Conservation (phyloP, 345 rosid genomes). For the Salix exigua region DNA sequence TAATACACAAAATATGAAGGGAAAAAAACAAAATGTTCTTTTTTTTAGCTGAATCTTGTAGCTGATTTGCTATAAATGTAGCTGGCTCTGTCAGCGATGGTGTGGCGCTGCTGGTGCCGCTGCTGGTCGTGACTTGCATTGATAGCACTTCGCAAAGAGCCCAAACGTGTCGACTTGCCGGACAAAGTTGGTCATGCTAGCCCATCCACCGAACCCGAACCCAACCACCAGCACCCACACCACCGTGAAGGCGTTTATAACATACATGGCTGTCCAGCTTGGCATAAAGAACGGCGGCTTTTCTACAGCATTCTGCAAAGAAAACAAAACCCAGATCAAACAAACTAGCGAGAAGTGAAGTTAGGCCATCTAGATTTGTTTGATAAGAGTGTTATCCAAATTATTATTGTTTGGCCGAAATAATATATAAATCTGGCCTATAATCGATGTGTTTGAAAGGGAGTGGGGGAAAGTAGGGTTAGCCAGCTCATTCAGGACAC, state of each 20-base stretch:
- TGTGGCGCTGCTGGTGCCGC: constrained; percentile 30
- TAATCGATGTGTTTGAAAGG: not conserved
- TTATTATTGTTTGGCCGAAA: not conserved
- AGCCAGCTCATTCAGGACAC: constrained; percentile 33
- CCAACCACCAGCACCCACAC: constrained; percentile 85
- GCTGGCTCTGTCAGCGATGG: constrained; percentile 38
- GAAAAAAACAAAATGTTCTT: constrained; percentile 10
- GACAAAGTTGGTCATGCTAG: constrained; percentile 87
- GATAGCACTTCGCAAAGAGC: constrained; percentile 95
- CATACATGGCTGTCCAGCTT: constrained; percentile 92
- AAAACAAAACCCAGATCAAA: not conserved
- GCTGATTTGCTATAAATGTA: not conserved
- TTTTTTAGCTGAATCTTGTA: not conserved
- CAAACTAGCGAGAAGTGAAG: not conserved
- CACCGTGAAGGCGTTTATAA: constrained; percentile 62
- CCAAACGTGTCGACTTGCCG: constrained; percentile 86
- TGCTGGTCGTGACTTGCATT: constrained; percentile 65
- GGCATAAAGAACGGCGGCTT: constrained; percentile 82
- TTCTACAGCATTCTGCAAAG: constrained; percentile 83
- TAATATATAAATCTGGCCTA: not conserved
- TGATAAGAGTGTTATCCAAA: no score
- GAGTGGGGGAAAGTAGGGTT: not conserved
- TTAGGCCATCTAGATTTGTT: not conserved
- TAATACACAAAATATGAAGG: constrained; percentile 56
- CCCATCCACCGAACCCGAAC: constrained; percentile 95